Evolutionary conservation across 192 early-diverging fungal species (phyloP), one percentile per base, ranked within the genome.

Genomic region (Backusella psychrophila): DNA sequence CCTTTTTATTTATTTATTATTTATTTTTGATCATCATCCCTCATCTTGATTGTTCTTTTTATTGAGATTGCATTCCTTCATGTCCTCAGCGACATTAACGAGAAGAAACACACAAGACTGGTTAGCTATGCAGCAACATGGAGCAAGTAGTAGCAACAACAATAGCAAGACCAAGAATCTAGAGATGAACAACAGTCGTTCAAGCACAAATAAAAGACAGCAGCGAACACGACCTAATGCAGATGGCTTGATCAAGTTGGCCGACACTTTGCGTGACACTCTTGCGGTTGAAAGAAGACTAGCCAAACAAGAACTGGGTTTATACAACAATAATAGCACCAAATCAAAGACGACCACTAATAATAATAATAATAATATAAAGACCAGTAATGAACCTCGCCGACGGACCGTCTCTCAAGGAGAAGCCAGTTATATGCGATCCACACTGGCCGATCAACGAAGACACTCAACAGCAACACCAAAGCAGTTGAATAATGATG

Each of bases 371-470:
- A 34, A 42, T 49, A 26, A 11, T 44, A 44, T 34, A 2, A 39
- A 39, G 38, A 12, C 42, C 1, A 49, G 1, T n/a, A 31, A 31
- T 34, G 56, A 56, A 56, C 52, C 52, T 35, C 72, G 72, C 38
- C 72, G 72, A 36, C 72, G 72, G 8, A 74, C 72, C 8, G 34
- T 74, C 8, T 74, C 72, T 15, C 11, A 23, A 29, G 56, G 56
- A 29, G 70, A 71, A 71, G 52, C 72, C 15, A 73, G 34, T 29
- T 73, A 73, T 19, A 73, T 73, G 72, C 35, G 46, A 41, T 34
- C 72, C 31, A 73, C 72, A 4, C 11, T 59, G 6, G 72, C 52
- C 21, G 56, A 63, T 29, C 23, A 63, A 63, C 19, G 56, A 14
- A 63, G 56, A 63, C 56, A 63, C 26, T 63, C 70, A 52, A 46